These are phyloP conservation scores for Camellia granthamiana DNA, from an alignment of 148 eudicot genomes.

Conservation along the genomic window DNA sequence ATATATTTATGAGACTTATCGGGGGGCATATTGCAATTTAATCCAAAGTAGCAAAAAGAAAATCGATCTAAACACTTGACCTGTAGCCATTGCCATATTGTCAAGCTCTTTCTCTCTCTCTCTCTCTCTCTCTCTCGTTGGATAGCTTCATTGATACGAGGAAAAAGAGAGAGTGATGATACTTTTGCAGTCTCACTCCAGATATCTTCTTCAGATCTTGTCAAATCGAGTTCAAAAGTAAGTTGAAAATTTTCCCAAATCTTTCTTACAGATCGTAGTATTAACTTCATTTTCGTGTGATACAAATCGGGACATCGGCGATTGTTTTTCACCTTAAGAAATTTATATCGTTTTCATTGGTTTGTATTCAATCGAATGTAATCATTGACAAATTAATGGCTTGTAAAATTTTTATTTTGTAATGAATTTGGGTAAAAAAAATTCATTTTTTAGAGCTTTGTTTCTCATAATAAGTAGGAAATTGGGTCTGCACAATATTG, in stretches of 20 bases:
- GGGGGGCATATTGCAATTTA: no score
- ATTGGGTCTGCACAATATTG: background rate
- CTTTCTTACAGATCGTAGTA: background rate
- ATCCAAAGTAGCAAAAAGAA: background rate
- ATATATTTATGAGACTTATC: no score
- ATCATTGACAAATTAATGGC: no score
- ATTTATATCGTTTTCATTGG: background rate
- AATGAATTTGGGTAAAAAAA: background rate
- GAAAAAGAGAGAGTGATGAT: constrained; percentile 41
- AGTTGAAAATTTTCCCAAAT: background rate
- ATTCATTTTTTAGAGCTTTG: background rate
- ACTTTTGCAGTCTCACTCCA: constrained; percentile 73
- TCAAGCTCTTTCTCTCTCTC: background rate
- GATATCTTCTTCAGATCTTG: constrained; percentile 75
- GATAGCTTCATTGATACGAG: background rate
- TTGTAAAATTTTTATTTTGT: background rate
- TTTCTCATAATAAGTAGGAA: background rate
- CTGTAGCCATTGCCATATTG: background rate
- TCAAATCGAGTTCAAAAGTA: constrained; percentile 67
- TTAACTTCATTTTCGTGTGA: background rate
- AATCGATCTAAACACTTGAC: background rate
- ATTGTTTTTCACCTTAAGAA: background rate
- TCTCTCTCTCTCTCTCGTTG: no score
- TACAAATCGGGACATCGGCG: background rate
- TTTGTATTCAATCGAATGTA: background rate